phyloP scores from a whole-genome alignment of 805 yeast genomes.

The Barnettozyma sp. region DNA sequence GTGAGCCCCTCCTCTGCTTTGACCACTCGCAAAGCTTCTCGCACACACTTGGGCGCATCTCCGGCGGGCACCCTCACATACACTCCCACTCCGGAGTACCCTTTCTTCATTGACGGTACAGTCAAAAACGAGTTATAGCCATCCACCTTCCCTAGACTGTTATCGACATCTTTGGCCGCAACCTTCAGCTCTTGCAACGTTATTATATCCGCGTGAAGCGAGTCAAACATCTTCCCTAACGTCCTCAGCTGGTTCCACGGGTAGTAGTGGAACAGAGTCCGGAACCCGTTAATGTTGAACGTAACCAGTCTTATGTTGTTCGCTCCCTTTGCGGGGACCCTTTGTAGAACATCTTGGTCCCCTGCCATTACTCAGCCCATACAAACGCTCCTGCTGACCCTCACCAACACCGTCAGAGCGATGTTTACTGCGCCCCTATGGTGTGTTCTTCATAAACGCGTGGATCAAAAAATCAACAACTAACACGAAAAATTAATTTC shows the following conservation, averaged over 20 bases:
- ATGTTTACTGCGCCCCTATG: neutral
- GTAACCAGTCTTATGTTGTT: conserved; percentile 31
- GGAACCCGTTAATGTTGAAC: conserved; percentile 80
- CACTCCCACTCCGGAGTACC: conserved; percentile 89
- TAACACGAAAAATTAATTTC: no score
- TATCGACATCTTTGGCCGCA: conserved; percentile 40
- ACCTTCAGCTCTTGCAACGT: conserved; percentile 83
- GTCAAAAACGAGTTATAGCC: conserved; percentile 63
- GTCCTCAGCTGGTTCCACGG: conserved; percentile 64
- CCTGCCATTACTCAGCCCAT: no score
- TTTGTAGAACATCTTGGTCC: neutral
- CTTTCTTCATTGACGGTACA: conserved; percentile 61
- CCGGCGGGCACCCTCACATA: conserved; percentile 51
- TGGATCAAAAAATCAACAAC: neutral
- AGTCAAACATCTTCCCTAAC: conserved; percentile 37
- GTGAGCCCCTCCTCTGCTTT: conserved; percentile 91
- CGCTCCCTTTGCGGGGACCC: neutral
- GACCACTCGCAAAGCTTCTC: conserved; percentile 42
- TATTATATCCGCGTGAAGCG: conserved; percentile 66
- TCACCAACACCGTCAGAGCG: no score
- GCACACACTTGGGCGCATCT: conserved; percentile 33
- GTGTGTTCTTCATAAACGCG: no score
- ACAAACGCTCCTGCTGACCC: no score
- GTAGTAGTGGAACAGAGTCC: conserved; percentile 71
- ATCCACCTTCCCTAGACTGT: conserved; percentile 42